These are phyloP conservation scores for Chalciporus piperatus DNA, from an alignment of 768 basidiomycete genomes.

Conservation along the genomic window DNA sequence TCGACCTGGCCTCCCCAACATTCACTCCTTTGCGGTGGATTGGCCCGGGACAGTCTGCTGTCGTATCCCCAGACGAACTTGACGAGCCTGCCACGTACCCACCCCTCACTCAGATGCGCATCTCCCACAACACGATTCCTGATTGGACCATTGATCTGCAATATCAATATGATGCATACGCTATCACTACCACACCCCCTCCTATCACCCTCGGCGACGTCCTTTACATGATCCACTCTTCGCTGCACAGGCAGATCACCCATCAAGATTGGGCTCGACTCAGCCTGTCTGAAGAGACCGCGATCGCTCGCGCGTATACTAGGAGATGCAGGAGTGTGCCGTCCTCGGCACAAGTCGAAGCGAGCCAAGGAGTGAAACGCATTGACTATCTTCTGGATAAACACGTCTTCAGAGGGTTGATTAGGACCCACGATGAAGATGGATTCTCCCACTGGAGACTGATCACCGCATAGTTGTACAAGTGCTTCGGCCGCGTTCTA, in stretches of 20 bases:
- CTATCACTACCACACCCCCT: conserved; percentile 23
- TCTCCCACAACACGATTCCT: conserved; percentile 54
- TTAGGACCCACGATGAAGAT: conserved; percentile 29
- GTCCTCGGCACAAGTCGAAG: conserved; percentile 30
- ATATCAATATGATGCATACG: conserved; percentile 31
- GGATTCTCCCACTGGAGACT: conserved; percentile 30
- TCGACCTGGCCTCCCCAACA: conserved; percentile 51
- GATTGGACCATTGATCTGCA: conserved; percentile 61
- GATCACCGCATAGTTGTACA: conserved; percentile 15
- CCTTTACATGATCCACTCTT: conserved; percentile 46
- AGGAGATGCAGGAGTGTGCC: conserved; percentile 32
- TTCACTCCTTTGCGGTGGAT: conserved; percentile 45
- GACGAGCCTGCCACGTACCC: conserved; percentile 56
- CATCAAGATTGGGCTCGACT: conserved; percentile 36
- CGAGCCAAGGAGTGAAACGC: conserved; percentile 37
- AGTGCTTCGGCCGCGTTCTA: background rate
- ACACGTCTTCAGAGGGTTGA: conserved; percentile 37
- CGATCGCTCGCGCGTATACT: conserved; percentile 36
- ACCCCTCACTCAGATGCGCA: conserved; percentile 48
- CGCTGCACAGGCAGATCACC: conserved; percentile 42
- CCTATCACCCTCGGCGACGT: conserved; percentile 61
- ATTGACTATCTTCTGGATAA: conserved; percentile 38
- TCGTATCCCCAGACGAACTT: conserved; percentile 46
- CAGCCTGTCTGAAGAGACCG: conserved; percentile 26
- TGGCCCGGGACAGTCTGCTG: conserved; percentile 36